phyloP scores from a whole-genome alignment of 2,329 filamentous ascomycete species.

The Cordyceps fumosorosea region DNA sequence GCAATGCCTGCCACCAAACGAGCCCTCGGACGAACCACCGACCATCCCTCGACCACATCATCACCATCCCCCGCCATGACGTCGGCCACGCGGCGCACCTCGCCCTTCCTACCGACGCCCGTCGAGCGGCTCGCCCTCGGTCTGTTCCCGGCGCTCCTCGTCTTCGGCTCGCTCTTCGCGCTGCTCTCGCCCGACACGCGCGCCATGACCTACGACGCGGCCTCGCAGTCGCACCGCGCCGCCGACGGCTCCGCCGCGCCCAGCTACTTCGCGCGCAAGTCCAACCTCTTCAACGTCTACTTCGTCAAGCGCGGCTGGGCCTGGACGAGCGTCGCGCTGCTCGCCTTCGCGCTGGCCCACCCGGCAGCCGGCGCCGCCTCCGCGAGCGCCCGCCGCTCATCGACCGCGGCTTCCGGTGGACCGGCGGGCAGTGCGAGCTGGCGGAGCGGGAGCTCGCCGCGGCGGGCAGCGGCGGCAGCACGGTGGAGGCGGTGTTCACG shows the following conservation, averaged over 20 bases:
- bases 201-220: slow-evolving; percentile 53
- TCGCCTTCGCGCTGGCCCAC: slow-evolving; percentile 63
- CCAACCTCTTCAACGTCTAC: slow-evolving; percentile 83
- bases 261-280: slow-evolving; percentile 89
- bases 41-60: not conserved
- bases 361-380: slow-evolving; percentile 40
- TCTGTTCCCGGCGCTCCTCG: slow-evolving; percentile 69
- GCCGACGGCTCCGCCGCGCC: slow-evolving; percentile 53
- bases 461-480: slow-evolving; percentile 30
- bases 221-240: slow-evolving; percentile 56
- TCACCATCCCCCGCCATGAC: slow-evolving; percentile 15
- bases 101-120: slow-evolving; percentile 62
- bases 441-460: slow-evolving; percentile 40
- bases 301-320: slow-evolving; percentile 96
- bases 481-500: slow-evolving; percentile 53
- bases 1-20: slow-evolving; percentile 23
- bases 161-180: slow-evolving; percentile 77
- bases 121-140: slow-evolving; percentile 59
- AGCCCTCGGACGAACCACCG: slow-evolving; percentile 2
- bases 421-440: slow-evolving; percentile 74
- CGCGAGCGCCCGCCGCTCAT: slow-evolving; percentile 69
- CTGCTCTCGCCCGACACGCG: slow-evolving; percentile 67
- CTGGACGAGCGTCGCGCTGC: slow-evolving; percentile 76
- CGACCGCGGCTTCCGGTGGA: slow-evolving; percentile 82
- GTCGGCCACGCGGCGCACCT: slow-evolving; percentile 30